Evolutionary conservation across 345 rosid genomes (phyloP), one percentile per base, ranked within the genome.

Genomic region (Luvunga scandens): DNA sequence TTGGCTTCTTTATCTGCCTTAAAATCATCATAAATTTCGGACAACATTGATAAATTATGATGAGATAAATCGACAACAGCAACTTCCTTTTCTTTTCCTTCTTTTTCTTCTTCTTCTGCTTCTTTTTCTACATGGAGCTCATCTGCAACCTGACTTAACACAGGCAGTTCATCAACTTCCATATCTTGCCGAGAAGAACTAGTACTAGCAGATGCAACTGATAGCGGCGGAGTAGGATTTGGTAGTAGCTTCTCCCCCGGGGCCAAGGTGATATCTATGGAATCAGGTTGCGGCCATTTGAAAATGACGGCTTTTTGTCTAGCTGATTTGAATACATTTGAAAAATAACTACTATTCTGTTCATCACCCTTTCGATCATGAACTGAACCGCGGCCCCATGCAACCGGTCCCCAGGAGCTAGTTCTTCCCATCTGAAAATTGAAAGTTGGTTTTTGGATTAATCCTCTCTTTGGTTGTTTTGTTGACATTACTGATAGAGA

Each of bases 1-100:
- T 91, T 89, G 39, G 94, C 93, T 87, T 89, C 93, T 85, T 91
- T 90, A 74, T 85, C 89, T 8, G 92, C 93, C 87, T 85, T 94
- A 75, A 96, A 96, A 78, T 86, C 85, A 48, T 90, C 88, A 48
- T 68, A 90, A 55, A 84, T 79, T 81, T 84, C 90, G 0, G 87
- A 68, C 69, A 84, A 77, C 1, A 77, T 70, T 30, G 62, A 64
- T 66, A 75, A 14, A 39, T 60, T 69, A 62, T 33, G 50, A 19
- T 66, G 71, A 24, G 70, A 48, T 13, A 21, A 25, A 64, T 66
- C 68, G 27, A 36, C 75, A 42, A 79, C 79, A n/a, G 34, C 60
- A 9, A 24, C 22, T 9, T 25, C 24, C 60, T 45, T 62, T 33
- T 65, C 81, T 21, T 69, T 85, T 36, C 69, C 78, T 27, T 76